Conservation (phyloP, 768 basidiomycete genomes). For the Russula olivacea region DNA sequence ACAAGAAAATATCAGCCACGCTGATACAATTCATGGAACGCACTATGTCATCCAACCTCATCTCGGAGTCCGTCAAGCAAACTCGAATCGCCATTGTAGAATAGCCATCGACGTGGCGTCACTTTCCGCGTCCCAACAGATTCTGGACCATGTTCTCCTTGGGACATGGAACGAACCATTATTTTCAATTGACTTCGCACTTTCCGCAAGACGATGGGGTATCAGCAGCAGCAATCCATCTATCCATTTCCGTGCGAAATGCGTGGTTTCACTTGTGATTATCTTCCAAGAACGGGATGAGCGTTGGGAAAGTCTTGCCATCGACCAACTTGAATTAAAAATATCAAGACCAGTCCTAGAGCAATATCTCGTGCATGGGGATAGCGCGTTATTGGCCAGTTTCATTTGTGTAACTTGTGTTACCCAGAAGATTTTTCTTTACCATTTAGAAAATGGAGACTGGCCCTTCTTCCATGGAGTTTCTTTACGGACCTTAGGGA, state of each 20-base stretch:
- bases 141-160: conserved; percentile 1
- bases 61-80: conserved; percentile 11
- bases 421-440: background rate
- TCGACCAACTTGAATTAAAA: background rate
- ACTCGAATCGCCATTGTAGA: conserved; percentile 7
- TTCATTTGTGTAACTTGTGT: conserved; percentile 3
- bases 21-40: conserved; percentile 8
- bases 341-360: background rate
- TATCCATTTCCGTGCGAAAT: conserved; percentile 1
- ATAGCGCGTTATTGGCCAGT: conserved; percentile 4
- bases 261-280: background rate
- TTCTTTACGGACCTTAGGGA: background rate
- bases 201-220: conserved; percentile 2
- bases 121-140: background rate
- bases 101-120: background rate
- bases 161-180: conserved; percentile 4
- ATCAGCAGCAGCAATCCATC: background rate
- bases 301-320: conserved; percentile 5
- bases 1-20: conserved; percentile 1
- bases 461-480: background rate
- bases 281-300: background rate
- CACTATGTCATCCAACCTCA: background rate
- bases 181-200: background rate
- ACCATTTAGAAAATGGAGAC: background rate
- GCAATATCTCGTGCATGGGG: background rate